Percentiles rank a stretch among this genome's conserved stretches.
Conservation (phyloP, 164 flowering plant genomes). For the Vitis riparia region DNA sequence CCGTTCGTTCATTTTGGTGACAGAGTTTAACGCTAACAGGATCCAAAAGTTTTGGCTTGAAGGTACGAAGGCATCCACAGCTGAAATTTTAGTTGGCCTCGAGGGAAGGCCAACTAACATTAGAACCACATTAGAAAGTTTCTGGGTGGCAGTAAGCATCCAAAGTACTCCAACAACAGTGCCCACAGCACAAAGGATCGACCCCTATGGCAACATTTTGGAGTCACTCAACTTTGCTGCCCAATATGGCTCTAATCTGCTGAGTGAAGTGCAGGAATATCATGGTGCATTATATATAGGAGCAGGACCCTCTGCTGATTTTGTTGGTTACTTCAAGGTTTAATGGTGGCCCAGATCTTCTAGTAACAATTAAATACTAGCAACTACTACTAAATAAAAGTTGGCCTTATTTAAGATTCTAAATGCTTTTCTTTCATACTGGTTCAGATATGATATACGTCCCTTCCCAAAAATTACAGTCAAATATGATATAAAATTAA, state of each 20-base stretch:
- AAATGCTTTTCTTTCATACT: no score
- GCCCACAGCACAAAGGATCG: neutral
- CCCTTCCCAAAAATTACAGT: no score
- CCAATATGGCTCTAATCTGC: neutral
- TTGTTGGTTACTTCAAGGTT: no score
- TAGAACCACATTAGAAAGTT: conserved; percentile 12
- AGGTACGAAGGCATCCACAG: conserved; percentile 16
- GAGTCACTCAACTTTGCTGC: neutral
- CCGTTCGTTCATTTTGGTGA: conserved; percentile 19
- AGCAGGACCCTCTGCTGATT: no score
- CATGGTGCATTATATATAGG: no score
- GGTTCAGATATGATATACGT: no score
- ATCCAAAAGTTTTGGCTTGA: conserved; percentile 18
- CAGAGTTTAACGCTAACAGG: conserved; percentile 11
- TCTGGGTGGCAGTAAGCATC: conserved; percentile 25
- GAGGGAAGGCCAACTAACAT: conserved; percentile 23
- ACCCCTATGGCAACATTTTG: neutral
- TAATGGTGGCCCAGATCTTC: no score
- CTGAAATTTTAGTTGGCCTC: conserved; percentile 7
- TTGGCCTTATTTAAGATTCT: no score
- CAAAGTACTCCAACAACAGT: neutral
- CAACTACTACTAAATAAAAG: no score
- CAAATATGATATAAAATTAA: no score
- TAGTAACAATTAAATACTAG: no score
- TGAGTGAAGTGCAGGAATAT: conserved; percentile 4